Evolutionary conservation across 164 flowering plant species (phyloP).

Genomic region (Stephania japonica): DNA sequence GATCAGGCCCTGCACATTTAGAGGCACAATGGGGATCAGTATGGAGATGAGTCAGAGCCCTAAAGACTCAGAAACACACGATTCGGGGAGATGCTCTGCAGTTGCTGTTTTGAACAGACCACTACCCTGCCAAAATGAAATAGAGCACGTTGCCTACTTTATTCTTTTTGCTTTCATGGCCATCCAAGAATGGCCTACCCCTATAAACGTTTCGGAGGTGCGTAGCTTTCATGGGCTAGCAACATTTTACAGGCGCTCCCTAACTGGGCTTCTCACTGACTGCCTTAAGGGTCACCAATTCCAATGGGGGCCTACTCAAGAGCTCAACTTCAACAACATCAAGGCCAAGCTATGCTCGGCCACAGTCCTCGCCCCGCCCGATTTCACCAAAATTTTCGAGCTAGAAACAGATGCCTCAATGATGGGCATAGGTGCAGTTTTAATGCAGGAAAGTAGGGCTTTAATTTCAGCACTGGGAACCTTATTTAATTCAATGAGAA

Average conservation of each 20-base stretch:
- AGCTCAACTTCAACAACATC: not conserved
- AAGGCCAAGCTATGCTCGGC: not conserved
- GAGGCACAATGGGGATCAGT: too few relatives aligned
- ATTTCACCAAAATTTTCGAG: not conserved
- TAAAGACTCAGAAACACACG: too few relatives aligned
- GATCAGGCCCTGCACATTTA: too few relatives aligned
- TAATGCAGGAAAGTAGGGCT: not conserved
- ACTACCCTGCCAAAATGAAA: too few relatives aligned
- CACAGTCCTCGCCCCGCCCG: not conserved
- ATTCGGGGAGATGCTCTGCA: too few relatives aligned
- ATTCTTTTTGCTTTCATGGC: too few relatives aligned
- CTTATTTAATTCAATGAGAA: not conserved
- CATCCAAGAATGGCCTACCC: conserved; percentile 3
- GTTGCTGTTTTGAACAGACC: too few relatives aligned
- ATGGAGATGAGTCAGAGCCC: too few relatives aligned
- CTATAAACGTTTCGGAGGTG: not conserved
- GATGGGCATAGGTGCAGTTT: not conserved
- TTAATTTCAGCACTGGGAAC: not conserved
- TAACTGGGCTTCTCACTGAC: not conserved
- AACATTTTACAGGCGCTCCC: not conserved
- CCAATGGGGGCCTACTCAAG: not conserved
- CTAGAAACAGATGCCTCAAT: not conserved
- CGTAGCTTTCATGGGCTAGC: conserved; percentile 8
- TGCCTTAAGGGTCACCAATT: not conserved
- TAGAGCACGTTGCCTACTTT: too few relatives aligned